Base-by-base conservation (phyloP, 1,284 basidiomycete species). In the Tylopilus sp. region DNA sequence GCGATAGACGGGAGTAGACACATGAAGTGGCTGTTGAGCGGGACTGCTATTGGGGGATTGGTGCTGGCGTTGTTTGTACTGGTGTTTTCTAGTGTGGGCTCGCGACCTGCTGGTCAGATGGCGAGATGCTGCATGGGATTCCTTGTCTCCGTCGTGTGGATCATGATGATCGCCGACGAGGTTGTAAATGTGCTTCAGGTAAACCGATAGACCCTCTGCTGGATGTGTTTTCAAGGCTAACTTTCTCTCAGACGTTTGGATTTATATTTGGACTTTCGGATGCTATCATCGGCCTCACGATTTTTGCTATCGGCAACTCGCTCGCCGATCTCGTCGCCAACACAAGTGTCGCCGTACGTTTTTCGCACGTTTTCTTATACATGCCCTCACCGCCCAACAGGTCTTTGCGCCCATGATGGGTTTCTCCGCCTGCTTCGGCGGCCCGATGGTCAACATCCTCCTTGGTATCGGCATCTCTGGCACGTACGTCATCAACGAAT, bases 251-350 rank as follows among this genome's bases (percentile, higher is more conserved):
- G 92, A 93, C 95, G 0, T 92, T 98, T 72, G 97, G 97, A 22
- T 90, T 93, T 79, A 94, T 99, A 63, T 93, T 98, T 72, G 96
- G 97, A 1, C 86, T 99, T 32, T 96, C 95, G n/a, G 95, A 99
- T 77, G 97, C 97, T 33, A 97, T 99, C 75, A 93, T 99, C 61
- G 97, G 97, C 5, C 82, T 99, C 58, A 99, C 97, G 0, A 92
- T 99, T 69, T 99, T 99, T 74, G 97, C 97, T 0, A 88, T 98
- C 41, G 97, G 97, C 29, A 99, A 99, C 80, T 97, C 95, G 39
- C 87, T 98, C 10, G 97, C 97, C 2, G 97, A 99, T 80, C 88
- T 99, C 24, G 97, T 99, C 4, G 97, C 97, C 44, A 99, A 99
- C 81, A 93, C 96, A 81, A 97, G 95, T 57, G 95, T 95, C 12